phyloP scores from a whole-genome alignment of 257 asterid genomes.

The Rubia yunnanensis region DNA sequence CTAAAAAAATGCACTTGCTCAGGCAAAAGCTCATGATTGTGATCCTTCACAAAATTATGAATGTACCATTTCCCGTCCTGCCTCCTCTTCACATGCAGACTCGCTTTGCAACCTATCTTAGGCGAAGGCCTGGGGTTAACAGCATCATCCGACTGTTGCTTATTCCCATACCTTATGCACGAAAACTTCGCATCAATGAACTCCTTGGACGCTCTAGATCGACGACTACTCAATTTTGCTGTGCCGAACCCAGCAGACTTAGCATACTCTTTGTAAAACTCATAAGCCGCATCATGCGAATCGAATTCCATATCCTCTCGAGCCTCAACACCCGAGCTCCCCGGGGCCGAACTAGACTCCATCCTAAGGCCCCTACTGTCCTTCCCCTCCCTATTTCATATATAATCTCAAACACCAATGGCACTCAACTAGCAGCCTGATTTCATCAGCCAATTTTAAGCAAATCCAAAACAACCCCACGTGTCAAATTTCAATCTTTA shows the following conservation, averaged over 20 bases:
- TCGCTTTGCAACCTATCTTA: constrained; percentile 88
- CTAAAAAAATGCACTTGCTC: constrained; percentile 80
- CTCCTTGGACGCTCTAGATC: constrained; percentile 86
- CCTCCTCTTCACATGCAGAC: constrained; percentile 84
- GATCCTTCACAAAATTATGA: constrained; percentile 77
- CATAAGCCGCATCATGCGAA: constrained; percentile 75
- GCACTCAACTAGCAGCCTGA: neutral
- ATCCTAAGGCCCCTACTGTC: constrained; percentile 15
- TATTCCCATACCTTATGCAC: constrained; percentile 88
- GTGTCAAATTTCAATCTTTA: neutral
- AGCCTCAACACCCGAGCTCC: constrained; percentile 42
- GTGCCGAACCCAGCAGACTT: constrained; percentile 87
- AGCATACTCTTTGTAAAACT: constrained; percentile 73
- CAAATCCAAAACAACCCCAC: neutral
- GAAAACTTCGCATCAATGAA: constrained; percentile 93
- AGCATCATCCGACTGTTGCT: constrained; percentile 93
- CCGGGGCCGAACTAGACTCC: constrained; percentile 37
- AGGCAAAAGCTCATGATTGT: constrained; percentile 91
- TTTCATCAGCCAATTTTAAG: neutral
- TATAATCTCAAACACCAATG: neutral
- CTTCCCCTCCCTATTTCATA: neutral
- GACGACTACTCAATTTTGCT: constrained; percentile 87
- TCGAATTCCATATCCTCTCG: constrained; percentile 70
- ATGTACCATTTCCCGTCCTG: constrained; percentile 67
- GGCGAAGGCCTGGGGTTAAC: constrained; percentile 93